A percentile compares a stretch with the other conserved stretches of the same genome.
Conservation (phyloP, 164 flowering plant genomes). For the Chimonanthus salicifolius region DNA sequence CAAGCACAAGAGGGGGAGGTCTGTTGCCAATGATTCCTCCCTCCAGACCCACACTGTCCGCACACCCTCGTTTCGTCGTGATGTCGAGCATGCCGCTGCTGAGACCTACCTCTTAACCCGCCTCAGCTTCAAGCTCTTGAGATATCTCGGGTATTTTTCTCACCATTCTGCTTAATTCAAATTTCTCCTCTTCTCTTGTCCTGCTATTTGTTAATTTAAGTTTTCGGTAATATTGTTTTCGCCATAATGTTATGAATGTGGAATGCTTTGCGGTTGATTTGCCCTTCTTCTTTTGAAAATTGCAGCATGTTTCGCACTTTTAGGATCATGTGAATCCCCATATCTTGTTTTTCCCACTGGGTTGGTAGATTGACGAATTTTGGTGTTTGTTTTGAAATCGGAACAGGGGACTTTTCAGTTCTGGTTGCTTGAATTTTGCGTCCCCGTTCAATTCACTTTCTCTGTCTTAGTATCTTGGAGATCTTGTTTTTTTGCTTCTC, state of each 20-base stretch:
- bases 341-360: background rate
- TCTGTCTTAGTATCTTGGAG: too few relatives aligned
- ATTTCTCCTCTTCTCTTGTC: background rate
- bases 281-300: background rate
- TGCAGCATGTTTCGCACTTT: background rate
- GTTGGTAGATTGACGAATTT: too few relatives aligned
- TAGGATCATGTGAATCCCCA: background rate
- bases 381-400: too few relatives aligned
- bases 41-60: slow-evolving; percentile 16
- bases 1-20: slow-evolving; percentile 37
- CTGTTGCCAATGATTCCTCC: slow-evolving; percentile 31
- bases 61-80: slow-evolving; percentile 31
- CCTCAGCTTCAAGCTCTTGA: slow-evolving; percentile 46
- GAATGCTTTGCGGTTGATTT: background rate
- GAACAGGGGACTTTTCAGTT: too few relatives aligned
- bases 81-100: slow-evolving; percentile 53
- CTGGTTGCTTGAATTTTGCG: too few relatives aligned
- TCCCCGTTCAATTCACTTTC: too few relatives aligned
- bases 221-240: background rate
- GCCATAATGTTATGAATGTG: too few relatives aligned
- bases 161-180: background rate
- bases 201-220: background rate
- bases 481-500: too few relatives aligned
- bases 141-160: slow-evolving; percentile 61
- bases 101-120: slow-evolving; percentile 62